Percentiles rank a stretch among this genome's conserved stretches.
These are phyloP conservation scores for Ophiosphaerella narmari DNA, from an alignment of 2,329 filamentous ascomycete species.

Conservation along the genomic window DNA sequence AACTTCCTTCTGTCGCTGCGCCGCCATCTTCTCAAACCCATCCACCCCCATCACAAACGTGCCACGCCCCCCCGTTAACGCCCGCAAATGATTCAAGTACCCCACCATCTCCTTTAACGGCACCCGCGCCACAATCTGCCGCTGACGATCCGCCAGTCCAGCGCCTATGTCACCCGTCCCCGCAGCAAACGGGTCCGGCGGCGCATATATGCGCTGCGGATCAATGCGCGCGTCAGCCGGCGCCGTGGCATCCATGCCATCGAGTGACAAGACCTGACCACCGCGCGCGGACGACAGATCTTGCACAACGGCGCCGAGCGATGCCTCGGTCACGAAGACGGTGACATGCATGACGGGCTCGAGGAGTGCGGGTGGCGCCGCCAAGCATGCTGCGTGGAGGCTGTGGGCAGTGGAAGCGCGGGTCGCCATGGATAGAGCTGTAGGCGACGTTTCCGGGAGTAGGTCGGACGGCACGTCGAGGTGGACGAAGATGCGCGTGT, in stretches of 20 bases:
- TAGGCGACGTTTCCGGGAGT: conserved; percentile 69
- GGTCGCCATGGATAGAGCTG: conserved; percentile 69
- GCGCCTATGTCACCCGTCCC: conserved; percentile 22
- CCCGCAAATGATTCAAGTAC: conserved; percentile 85
- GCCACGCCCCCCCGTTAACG: conserved; percentile 82
- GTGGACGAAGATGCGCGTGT: conserved; percentile 70
- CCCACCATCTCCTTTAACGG: conserved; percentile 97
- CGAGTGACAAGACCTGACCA: conserved; percentile 73
- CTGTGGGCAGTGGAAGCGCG: conserved; percentile 67
- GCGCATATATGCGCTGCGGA: conserved; percentile 77
- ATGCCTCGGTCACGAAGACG: conserved; percentile 82
- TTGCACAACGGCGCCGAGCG: conserved; percentile 80
- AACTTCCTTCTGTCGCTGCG: conserved; percentile 63
- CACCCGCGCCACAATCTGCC: conserved; percentile 79
- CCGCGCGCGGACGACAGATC: conserved; percentile 76
- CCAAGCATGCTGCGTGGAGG: conserved; percentile 65
- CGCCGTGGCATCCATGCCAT: conserved; percentile 33
- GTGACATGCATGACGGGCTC: conserved; percentile 93
- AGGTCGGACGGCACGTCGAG: conserved; percentile 69
- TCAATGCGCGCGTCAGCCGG: conserved; percentile 60
- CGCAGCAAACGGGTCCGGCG: conserved; percentile 77
- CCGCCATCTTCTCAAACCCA: conserved; percentile 69
- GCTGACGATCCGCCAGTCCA: conserved; percentile 33
- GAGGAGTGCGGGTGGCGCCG: conserved; percentile 68
- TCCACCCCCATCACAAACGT: conserved; percentile 78